These are phyloP conservation scores for Arthrocladium fulminans DNA, from an alignment of 2,329 filamentous ascomycete genomes.

Conservation along the genomic window DNA sequence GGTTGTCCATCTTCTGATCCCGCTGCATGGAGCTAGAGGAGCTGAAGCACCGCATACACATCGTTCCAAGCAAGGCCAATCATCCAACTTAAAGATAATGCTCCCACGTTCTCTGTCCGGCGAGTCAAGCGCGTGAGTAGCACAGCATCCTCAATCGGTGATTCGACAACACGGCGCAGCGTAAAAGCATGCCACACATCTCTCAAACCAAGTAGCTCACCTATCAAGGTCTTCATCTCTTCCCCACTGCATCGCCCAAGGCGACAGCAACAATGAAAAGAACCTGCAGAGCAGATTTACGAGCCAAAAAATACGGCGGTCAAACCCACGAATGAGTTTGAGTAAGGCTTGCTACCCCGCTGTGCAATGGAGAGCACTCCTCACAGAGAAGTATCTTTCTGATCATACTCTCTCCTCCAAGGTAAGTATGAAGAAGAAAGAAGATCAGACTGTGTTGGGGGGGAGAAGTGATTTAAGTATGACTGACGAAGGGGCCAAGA, in stretches of 20 bases:
- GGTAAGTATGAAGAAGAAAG: conserved; percentile 13
- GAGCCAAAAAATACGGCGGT: conserved; percentile 25
- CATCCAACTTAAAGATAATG: too few relatives aligned
- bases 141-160: too few relatives aligned
- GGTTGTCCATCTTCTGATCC: too few relatives aligned
- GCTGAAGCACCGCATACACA: too few relatives aligned
- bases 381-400: conserved; percentile 10
- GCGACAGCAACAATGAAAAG: conserved; percentile 24
- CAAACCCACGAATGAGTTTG: conserved; percentile 25
- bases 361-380: conserved; percentile 14
- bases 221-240: too few relatives aligned
- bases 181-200: too few relatives aligned
- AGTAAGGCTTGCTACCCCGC: conserved; percentile 14
- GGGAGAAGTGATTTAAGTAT: background rate
- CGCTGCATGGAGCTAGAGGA: too few relatives aligned
- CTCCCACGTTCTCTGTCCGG: too few relatives aligned
- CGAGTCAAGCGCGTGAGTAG: too few relatives aligned
- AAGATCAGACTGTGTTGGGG: background rate
- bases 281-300: conserved; percentile 9
- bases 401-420: conserved; percentile 9
- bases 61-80: too few relatives aligned
- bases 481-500: background rate
- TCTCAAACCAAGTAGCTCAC: too few relatives aligned
- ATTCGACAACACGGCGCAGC: too few relatives aligned
- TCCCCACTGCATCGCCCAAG: conserved; percentile 22